phyloP scores from a whole-genome alignment of 2,329 filamentous ascomycete species.

The Endocalyx cinctus region DNA sequence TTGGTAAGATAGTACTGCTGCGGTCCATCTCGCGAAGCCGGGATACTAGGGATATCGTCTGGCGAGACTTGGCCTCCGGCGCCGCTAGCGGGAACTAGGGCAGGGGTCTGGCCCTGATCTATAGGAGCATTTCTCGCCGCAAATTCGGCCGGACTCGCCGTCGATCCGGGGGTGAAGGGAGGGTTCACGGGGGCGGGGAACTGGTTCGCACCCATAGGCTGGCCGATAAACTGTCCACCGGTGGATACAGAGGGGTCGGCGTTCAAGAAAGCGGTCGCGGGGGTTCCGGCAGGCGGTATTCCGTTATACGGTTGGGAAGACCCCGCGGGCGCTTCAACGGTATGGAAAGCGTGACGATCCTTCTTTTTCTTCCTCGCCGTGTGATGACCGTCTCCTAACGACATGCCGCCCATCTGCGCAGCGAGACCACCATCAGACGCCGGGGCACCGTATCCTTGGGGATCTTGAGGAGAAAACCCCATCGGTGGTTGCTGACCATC shows the following conservation, averaged over 20 bases:
- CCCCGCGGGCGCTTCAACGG: constrained; percentile 66
- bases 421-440: constrained; percentile 48
- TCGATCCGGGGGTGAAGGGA: constrained; percentile 42
- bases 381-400: constrained; percentile 52
- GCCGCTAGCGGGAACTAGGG: constrained; percentile 54
- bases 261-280: constrained; percentile 56
- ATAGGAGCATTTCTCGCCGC: constrained; percentile 35
- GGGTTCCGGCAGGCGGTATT: constrained; percentile 54
- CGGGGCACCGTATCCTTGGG: constrained; percentile 30
- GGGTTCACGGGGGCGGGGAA: constrained; percentile 57
- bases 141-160: constrained; percentile 41
- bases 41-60: constrained; percentile 89
- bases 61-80: constrained; percentile 79
- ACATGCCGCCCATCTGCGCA: constrained; percentile 75
- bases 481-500: constrained; percentile 28
- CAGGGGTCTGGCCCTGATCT: constrained; percentile 34
- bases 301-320: constrained; percentile 67
- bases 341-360: constrained; percentile 89
- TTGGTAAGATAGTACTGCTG: constrained; percentile 83
- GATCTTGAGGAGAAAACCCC: constrained; percentile 26
- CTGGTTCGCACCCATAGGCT: constrained; percentile 47
- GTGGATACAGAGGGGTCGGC: constrained; percentile 41
- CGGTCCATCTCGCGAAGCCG: constrained; percentile 73
- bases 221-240: constrained; percentile 42
- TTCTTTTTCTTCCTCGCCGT: constrained; percentile 76